phyloP scores from a whole-genome alignment of 202 grass and related monocot genomes.

The Schoenoplectus tabernaemontani region DNA sequence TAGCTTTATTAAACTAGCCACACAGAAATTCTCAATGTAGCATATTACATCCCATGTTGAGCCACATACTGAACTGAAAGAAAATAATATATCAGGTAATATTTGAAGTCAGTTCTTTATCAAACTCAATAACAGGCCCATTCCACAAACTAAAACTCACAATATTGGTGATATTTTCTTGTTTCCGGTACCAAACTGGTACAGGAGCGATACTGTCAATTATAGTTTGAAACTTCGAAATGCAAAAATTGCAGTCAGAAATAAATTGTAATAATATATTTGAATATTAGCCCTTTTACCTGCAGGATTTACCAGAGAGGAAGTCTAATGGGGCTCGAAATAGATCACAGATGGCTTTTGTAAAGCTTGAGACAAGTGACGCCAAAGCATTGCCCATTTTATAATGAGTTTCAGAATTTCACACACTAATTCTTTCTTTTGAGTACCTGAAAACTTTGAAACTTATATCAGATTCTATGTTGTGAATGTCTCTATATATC shows the following conservation, averaged over 20 bases:
- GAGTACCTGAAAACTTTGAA: conserved; percentile 9
- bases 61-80: conserved; percentile 38
- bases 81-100: conserved; percentile 1
- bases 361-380: conserved; percentile 35
- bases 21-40: conserved; percentile 56
- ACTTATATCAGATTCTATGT: neutral
- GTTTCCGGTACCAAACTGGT: neutral
- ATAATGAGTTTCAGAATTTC: neutral
- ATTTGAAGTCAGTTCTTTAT: neutral
- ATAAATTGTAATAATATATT: neutral
- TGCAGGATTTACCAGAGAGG: conserved; percentile 53
- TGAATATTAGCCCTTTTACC: conserved; percentile 8
- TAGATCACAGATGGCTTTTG: conserved; percentile 31
- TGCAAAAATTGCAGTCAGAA: neutral
- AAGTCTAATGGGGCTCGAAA: conserved; percentile 44
- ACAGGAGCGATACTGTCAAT: neutral
- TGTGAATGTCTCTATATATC: too few species aligned
- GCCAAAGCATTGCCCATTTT: conserved; percentile 39
- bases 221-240: neutral
- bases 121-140: neutral
- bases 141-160: neutral
- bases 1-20: conserved; percentile 44
- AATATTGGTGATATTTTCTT: neutral
- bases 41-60: conserved; percentile 51
- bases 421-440: neutral